Conservation (phyloP, 495 filamentous ascomycete genomes). For the Daldinia grandis region DNA sequence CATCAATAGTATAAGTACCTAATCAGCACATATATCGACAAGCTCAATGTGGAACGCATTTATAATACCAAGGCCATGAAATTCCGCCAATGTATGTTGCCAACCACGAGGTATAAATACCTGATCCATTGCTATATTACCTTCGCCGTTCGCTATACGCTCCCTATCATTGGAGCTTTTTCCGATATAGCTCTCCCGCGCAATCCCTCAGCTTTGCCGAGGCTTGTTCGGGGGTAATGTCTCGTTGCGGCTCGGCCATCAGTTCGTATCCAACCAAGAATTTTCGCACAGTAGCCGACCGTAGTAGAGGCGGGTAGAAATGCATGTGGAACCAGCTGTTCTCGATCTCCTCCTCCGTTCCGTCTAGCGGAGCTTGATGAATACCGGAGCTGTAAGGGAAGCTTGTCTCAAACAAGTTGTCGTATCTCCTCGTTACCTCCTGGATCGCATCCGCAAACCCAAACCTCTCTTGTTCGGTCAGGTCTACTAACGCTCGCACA, state of each 20-base stretch:
- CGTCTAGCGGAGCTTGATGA: constrained; percentile 92
- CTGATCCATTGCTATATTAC: constrained; percentile 2
- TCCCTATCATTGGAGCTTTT: constrained; percentile 57
- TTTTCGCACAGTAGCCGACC: constrained; percentile 93
- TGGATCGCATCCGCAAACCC: constrained; percentile 83
- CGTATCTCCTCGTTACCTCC: constrained; percentile 88
- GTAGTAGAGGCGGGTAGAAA: constrained; percentile 92
- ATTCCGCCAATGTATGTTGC: constrained; percentile 6
- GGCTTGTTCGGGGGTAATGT: constrained; percentile 98
- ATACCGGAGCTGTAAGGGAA: constrained; percentile 94
- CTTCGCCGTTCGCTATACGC: background rate
- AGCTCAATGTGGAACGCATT: background rate
- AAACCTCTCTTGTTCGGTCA: constrained; percentile 70
- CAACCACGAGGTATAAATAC: constrained; percentile 17
- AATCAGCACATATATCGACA: background rate
- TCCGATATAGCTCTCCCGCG: constrained; percentile 85
- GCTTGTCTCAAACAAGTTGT: constrained; percentile 95
- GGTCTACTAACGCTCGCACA: constrained; percentile 81
- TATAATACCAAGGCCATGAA: background rate
- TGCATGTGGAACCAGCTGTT: constrained; percentile 93
- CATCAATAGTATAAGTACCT: background rate
- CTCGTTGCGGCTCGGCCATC: constrained; percentile 94
- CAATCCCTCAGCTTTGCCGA: constrained; percentile 76
- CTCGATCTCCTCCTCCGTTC: constrained; percentile 83
- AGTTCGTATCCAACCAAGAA: constrained; percentile 96